These are phyloP conservation scores for Saccharomycopsis phalli DNA, from an alignment of 1,139 yeast species.

Conservation along the genomic window DNA sequence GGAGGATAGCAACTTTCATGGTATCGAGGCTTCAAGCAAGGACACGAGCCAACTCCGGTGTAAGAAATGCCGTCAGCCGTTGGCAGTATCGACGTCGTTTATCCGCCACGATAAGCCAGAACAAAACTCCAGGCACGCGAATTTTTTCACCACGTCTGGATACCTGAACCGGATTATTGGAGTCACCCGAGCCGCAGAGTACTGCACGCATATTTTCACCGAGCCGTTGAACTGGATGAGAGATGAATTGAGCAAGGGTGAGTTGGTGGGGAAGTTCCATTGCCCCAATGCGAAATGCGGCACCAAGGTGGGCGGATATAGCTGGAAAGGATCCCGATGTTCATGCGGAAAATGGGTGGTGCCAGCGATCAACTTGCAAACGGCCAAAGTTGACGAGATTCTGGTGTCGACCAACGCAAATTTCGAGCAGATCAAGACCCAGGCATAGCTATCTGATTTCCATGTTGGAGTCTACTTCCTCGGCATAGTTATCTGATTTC, in stretches of 20 bases:
- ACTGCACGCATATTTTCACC: slow-evolving; percentile 60
- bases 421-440: slow-evolving; percentile 17
- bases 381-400: slow-evolving; percentile 71
- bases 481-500: no score
- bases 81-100: slow-evolving; percentile 37
- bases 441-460: no score
- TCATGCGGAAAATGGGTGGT: slow-evolving; percentile 95
- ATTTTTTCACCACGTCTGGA: slow-evolving; percentile 17
- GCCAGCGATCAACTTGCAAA: slow-evolving; percentile 80
- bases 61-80: slow-evolving; percentile 54
- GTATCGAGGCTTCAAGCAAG: slow-evolving; percentile 25
- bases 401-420: slow-evolving; percentile 17
- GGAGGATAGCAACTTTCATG: slow-evolving; percentile 25
- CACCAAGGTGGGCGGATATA: slow-evolving; percentile 63
- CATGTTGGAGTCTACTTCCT: no score
- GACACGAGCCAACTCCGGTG: slow-evolving; percentile 45
- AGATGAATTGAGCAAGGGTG: slow-evolving; percentile 52
- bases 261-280: slow-evolving; percentile 66
- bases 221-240: slow-evolving; percentile 95
- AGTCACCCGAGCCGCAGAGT: slow-evolving; percentile 43
- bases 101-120: slow-evolving; percentile 19
- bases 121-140: slow-evolving; percentile 14
- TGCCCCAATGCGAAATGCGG: slow-evolving; percentile 70
- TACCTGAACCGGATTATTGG: slow-evolving; percentile 25
- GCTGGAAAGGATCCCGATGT: slow-evolving; percentile 93